Percentiles rank a stretch among this genome's conserved stretches.
Conservation (phyloP, 129 eudicot genomes). For the Tagetes patula region DNA sequence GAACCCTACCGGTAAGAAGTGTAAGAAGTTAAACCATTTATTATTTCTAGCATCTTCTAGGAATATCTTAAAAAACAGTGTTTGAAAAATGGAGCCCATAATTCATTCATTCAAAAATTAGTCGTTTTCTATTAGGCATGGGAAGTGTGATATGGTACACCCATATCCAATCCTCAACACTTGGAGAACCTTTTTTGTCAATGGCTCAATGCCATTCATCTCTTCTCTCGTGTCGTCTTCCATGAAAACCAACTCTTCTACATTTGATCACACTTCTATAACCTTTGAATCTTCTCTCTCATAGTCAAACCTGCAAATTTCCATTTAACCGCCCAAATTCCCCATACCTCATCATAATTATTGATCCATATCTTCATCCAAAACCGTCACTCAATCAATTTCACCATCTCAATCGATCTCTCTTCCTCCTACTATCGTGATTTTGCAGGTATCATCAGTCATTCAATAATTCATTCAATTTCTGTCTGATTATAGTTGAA, state of each 20-base stretch:
- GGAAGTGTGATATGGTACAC: conserved; percentile 41
- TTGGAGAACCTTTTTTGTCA: conserved; percentile 10
- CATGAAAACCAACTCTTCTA: conserved; percentile 27
- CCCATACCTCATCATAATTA: conserved; percentile 7
- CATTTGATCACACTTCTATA: not conserved
- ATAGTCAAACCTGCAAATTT: conserved; percentile 26
- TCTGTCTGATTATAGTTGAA: not conserved
- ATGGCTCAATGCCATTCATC: conserved; percentile 32
- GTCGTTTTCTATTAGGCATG: conserved; percentile 3
- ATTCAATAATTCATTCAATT: not conserved
- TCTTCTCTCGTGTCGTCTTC: conserved; percentile 25
- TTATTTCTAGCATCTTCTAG: not conserved
- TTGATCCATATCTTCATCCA: conserved; percentile 16
- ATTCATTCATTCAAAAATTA: not conserved
- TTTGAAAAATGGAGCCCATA: no score
- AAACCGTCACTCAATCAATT: not conserved
- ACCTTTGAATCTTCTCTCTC: conserved; percentile 5
- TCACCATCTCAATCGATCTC: not conserved
- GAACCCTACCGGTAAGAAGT: no score
- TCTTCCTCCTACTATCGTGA: not conserved
- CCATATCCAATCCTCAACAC: conserved; percentile 38
- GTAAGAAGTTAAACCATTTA: no score
- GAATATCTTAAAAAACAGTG: not conserved
- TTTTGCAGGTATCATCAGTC: conserved; percentile 6
- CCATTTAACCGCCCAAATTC: conserved; percentile 25